A percentile compares a stretch with the other conserved stretches of the same genome.
phyloP scores from a whole-genome alignment of 1,284 basidiomycete species.

The Cystobasidium sp. region DNA sequence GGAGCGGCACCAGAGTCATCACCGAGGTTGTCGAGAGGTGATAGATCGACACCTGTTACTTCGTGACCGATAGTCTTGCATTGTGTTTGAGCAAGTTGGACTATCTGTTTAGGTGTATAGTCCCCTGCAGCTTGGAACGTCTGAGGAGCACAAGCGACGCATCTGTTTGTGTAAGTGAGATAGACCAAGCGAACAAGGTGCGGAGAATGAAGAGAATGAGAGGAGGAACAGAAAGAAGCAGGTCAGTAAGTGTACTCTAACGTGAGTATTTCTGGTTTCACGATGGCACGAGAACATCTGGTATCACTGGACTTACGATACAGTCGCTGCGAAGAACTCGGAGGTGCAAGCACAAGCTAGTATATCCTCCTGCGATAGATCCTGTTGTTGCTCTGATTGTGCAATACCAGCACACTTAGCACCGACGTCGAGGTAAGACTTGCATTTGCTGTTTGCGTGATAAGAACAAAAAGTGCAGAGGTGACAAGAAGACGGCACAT shows the following conservation, averaged over 20 bases:
- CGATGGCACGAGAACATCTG: neutral
- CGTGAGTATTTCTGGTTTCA: no score
- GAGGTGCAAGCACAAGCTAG: neutral
- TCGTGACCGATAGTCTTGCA: neutral
- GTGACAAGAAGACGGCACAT: no score
- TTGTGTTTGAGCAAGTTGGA: neutral
- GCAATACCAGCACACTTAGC: neutral
- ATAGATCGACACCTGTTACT: neutral
- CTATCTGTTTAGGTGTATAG: neutral
- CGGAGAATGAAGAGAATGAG: no score
- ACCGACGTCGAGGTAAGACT: slow-evolving; percentile 1
- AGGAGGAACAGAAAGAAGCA: neutral
- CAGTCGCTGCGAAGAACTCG: neutral
- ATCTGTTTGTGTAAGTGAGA: no score
- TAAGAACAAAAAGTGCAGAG: no score
- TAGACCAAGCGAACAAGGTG: no score
- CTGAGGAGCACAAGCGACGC: neutral
- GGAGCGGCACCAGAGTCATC: neutral
- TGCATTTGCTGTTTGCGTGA: slow-evolving; percentile 12
- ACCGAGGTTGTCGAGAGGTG: neutral
- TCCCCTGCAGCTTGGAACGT: neutral
- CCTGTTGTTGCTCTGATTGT: neutral
- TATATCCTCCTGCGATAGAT: slow-evolving; percentile 5
- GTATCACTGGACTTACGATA: neutral
- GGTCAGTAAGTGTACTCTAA: no score